A percentile compares a stretch with the other conserved stretches of the same genome.
phyloP scores from a whole-genome alignment of 192 early-diverging fungal genomes.

The Rhizoclosmatium globosum region DNA sequence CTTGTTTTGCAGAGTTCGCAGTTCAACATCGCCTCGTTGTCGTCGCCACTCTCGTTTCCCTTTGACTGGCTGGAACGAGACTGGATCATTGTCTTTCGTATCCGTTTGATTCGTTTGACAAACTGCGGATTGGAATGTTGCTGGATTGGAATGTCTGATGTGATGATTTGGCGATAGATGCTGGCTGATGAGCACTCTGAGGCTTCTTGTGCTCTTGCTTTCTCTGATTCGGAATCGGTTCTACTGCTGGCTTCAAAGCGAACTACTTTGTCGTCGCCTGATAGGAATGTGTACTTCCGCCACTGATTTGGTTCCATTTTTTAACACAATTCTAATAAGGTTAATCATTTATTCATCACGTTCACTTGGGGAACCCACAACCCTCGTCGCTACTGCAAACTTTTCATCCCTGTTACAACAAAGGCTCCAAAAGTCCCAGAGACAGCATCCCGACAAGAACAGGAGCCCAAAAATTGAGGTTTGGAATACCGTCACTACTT shows the following conservation, averaged over 20 bases:
- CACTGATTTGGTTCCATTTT: neutral
- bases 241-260: neutral
- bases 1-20: slow-evolving; percentile 10
- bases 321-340: neutral
- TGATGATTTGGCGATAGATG: neutral
- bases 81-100: neutral
- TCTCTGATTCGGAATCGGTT: neutral
- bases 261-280: neutral
- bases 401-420: neutral
- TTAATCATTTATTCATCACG: no score
- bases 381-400: neutral
- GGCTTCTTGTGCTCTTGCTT: neutral
- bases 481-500: neutral
- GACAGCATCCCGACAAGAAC: neutral
- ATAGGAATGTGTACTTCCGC: neutral
- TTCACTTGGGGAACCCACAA: no score
- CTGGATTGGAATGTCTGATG: neutral
- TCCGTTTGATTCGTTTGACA: neutral
- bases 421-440: slow-evolving; percentile 2
- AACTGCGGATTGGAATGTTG: slow-evolving; percentile 18
- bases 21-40: neutral
- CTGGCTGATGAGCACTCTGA: neutral
- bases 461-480: slow-evolving; percentile 3
- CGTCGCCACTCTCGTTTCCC: neutral
- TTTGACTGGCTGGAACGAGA: neutral